Conservation (phyloP, 2,329 filamentous ascomycete species). For the Tothia fuscella region DNA sequence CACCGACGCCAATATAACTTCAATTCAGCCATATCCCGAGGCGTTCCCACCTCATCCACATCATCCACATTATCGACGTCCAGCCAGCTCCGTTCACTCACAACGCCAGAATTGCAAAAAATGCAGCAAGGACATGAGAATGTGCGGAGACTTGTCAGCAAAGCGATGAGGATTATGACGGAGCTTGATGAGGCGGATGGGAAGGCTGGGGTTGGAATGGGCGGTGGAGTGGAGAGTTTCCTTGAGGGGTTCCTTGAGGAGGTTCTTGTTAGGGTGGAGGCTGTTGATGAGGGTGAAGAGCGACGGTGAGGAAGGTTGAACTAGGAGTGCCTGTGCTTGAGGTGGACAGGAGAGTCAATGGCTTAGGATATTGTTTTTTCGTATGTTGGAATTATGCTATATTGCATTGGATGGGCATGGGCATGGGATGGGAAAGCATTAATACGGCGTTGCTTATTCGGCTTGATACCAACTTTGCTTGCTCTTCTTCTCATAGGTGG, state of each 20-base stretch:
- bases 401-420: too few relatives aligned
- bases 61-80: constrained; percentile 4
- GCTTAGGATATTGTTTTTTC: too few relatives aligned
- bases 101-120: constrained; percentile 19
- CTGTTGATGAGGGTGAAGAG: constrained; percentile 23
- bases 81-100: not conserved
- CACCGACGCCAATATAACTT: constrained; percentile 58
- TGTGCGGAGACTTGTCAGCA: constrained; percentile 67
- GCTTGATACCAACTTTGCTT: too few relatives aligned
- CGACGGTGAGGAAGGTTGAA: constrained; percentile 2
- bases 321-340: too few relatives aligned
- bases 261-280: constrained; percentile 82
- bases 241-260: constrained; percentile 89
- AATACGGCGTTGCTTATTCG: too few relatives aligned
- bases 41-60: not conserved
- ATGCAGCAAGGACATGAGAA: constrained; percentile 62
- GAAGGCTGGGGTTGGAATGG: constrained; percentile 83
- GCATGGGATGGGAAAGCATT: too few relatives aligned
- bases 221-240: constrained; percentile 76
- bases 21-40: constrained; percentile 39
- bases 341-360: too few relatives aligned
- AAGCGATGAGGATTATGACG: constrained; percentile 70
- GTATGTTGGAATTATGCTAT: too few relatives aligned
- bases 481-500: too few relatives aligned
- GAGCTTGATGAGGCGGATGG: constrained; percentile 86